Evolutionary conservation across 495 filamentous ascomycete species (phyloP).

Genomic region (Lophiotrema nucula): DNA sequence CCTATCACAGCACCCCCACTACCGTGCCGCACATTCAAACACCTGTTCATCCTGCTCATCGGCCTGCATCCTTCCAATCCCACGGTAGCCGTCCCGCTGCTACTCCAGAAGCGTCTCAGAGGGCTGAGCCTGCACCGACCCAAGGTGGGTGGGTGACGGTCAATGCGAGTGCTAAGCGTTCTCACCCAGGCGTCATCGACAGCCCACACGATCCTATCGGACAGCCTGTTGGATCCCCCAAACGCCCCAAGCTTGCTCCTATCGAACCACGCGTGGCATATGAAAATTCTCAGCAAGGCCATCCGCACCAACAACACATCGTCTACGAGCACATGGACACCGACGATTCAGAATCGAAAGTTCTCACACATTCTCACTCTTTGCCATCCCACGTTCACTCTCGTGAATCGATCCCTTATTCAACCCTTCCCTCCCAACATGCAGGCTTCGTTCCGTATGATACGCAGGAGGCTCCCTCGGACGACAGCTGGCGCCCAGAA

Average conservation of each 20-base stretch:
- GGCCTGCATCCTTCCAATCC: conserved; percentile 19
- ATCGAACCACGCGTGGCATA: conserved; percentile 34
- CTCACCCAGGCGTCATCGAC: conserved; percentile 23
- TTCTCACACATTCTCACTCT: conserved; percentile 24
- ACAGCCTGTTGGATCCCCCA: conserved; percentile 36
- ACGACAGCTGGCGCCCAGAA: conserved; percentile 41
- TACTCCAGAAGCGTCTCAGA: conserved; percentile 23
- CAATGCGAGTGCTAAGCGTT: conserved; percentile 33
- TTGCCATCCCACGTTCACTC: conserved; percentile 27
- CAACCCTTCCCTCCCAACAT: conserved; percentile 12
- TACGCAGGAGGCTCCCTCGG: conserved; percentile 34
- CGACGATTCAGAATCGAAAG: conserved; percentile 29
- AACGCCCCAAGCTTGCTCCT: conserved; percentile 41
- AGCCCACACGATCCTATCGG: conserved; percentile 13
- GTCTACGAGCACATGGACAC: conserved; percentile 33
- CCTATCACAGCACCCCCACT: conserved; percentile 20
- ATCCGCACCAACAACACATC: conserved; percentile 14
- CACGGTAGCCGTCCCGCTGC: conserved; percentile 5
- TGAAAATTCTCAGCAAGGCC: conserved; percentile 14
- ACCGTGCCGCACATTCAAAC: conserved; percentile 11
- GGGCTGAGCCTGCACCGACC: conserved; percentile 2
- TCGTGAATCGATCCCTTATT: conserved; percentile 14
- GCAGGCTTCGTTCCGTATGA: conserved; percentile 32
- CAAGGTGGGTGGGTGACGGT: conserved; percentile 36
- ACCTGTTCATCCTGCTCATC: conserved; percentile 19